Conservation (phyloP, 345 rosid species). For the Barbarea vulgaris region DNA sequence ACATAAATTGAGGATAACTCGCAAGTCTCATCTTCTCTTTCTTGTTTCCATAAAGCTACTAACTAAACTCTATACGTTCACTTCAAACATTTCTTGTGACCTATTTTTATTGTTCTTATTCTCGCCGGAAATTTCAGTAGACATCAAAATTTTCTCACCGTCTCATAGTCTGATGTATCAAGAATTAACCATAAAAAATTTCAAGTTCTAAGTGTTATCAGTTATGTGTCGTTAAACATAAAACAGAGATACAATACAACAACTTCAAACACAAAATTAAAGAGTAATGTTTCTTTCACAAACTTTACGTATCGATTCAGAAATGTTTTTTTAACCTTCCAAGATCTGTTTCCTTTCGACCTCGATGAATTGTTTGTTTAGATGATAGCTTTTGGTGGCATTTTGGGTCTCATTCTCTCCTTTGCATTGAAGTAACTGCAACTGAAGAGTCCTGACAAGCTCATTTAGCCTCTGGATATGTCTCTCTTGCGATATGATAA, state of each 20-base stretch:
- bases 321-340: conserved; percentile 46
- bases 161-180: not conserved
- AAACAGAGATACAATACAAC: conserved; percentile 13
- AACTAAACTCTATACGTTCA: too few relatives aligned
- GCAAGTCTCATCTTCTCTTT: too few relatives aligned
- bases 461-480: conserved; percentile 73
- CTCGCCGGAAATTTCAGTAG: too few relatives aligned
- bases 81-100: too few relatives aligned
- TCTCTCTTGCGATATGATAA: conserved; percentile 77
- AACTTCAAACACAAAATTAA: conserved; percentile 12
- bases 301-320: not conserved
- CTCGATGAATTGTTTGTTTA: conserved; percentile 55
- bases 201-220: not conserved
- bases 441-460: conserved; percentile 58
- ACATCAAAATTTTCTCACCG: too few relatives aligned
- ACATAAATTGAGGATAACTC: too few relatives aligned
- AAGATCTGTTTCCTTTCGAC: conserved; percentile 54
- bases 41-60: too few relatives aligned
- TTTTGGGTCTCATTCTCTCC: conserved; percentile 45
- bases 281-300: conserved; percentile 12
- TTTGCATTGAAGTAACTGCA: conserved; percentile 58
- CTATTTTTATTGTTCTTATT: too few relatives aligned
- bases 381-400: conserved; percentile 35
- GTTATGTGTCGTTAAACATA: not conserved
- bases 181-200: not conserved